Base-by-base conservation (phyloP, 23 red algal genomes). In the Agarophyton chilense region DNA sequence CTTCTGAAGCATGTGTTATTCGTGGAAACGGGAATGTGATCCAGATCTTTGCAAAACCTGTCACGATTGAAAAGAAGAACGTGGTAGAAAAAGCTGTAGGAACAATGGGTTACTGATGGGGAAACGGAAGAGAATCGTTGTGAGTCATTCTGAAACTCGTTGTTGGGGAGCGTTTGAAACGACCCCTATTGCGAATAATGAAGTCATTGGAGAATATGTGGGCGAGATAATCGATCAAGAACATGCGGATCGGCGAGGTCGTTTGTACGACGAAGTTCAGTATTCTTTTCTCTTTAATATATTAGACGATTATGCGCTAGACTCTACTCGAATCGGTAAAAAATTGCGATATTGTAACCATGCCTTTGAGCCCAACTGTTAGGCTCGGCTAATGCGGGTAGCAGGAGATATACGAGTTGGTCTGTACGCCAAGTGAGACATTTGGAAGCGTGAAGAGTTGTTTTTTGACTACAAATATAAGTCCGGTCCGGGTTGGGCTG, bases 391-490 rank as follows among this genome's bases (percentile, higher is more conserved):
- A 21, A 88, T 87, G 85, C 66, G 90, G 16, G 89, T 94, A 16
- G 85, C 72, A 13, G 95, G 95, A 45, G 95, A 98, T 81, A 52
- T 94, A 18, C 75, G 89, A 14, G 87, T 98, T 36, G 90, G 91
- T 0, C 41, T 98, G 22, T 98, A 84, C 49, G 85, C 95, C 25
- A 90, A 86, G 61, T 67, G 91, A 40, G 67, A 94, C 31, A 98
- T 98, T 83, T 83, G 34, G 53, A 82, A 82, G 45, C 73, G 85
- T n/a, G 91, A 98, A 68, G 95, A 98, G 73, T 54, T 98, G 29
- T 98, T 94, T 52, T 98, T 98, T 64, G 83, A 98, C 77, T 98
- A 98, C 61, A 84, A 86, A 36, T 95, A 89, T 35, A 82, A 83
- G 21, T 63, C 52, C 26, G 91, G 91, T 26, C 85, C 85, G 67